Evolutionary conservation across 164 flowering plant species (phyloP), one percentile per base, ranked within the genome.

Genomic region (Sedum album): DNA sequence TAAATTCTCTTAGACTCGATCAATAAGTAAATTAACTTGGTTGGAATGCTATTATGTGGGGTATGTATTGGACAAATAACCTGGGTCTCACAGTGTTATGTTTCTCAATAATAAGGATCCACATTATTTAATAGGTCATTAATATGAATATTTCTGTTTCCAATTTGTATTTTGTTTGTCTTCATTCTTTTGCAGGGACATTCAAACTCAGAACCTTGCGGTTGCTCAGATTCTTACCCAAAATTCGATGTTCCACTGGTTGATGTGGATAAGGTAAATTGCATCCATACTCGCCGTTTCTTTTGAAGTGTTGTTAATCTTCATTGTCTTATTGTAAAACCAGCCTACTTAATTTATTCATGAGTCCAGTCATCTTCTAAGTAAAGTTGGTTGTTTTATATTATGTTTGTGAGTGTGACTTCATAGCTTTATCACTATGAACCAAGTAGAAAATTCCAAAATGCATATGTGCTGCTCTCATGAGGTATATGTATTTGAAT

Each of bases 241-340:
- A 96, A 82, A 74, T 77, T 84, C 76, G 73, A 84, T 68, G 99
- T 95, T 69, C 97, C 99, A 35, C 74, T 92, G 60, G 90, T 80
- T 68, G 99, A 95, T 77, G 96, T 87, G 68, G 99, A 95, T 74
- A 95, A 95, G 97, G 97, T 94, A 86, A 3, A 51, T n/a, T 23
- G 41, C 61, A 17, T 51, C 28, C 7, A 4, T 31, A 18, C 0
- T 35, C 1, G 21, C 44, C 26, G 11, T 64, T 3, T 13, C 20
- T 33, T 33, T 6, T 15, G 0, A 2, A 3, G 26, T 33, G 23
- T 17, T 31, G 1, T 31, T 17, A 64, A 9, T 35, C 31, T 64
- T 44, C 15, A n/a, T n/a, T n/a, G n/a, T n/a, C n/a, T n/a, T n/a
- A n/a, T n/a, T n/a, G n/a, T n/a, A n/a, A n/a, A n/a, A n/a, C n/a